Conservation (phyloP, 805 yeast genomes). For the Metschnikowia lachancei region DNA sequence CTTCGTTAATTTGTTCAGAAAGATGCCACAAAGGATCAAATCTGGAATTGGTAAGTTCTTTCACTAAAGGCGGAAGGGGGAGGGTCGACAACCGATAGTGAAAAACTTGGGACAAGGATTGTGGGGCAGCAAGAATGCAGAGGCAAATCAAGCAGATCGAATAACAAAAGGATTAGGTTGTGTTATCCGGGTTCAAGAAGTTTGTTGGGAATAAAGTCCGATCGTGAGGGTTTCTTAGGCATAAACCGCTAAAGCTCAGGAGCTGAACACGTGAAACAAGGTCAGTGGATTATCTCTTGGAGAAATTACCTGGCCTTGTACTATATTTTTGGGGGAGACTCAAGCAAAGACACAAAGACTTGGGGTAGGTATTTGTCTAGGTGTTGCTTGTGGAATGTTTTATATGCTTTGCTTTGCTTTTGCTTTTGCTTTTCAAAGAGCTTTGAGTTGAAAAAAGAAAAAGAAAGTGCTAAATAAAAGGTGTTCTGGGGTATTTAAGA, state of each 20-base stretch:
- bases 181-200: constrained; percentile 47
- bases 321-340: constrained; percentile 1
- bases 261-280: constrained; percentile 10
- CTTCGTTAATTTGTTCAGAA: too few relatives aligned
- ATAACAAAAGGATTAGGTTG: constrained; percentile 7
- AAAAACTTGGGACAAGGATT: constrained; percentile 11
- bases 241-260: constrained; percentile 28
- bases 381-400: background rate
- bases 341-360: constrained; percentile 1
- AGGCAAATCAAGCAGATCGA: constrained; percentile 2
- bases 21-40: background rate
- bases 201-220: constrained; percentile 26
- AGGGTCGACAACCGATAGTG: constrained; percentile 36
- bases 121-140: constrained; percentile 4
- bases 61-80: constrained; percentile 35
- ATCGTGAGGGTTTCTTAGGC: constrained; percentile 48
- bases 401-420: background rate
- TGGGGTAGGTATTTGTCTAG: background rate
- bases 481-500: too few relatives aligned
- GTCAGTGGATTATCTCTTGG: constrained; percentile 6
- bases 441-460: background rate
- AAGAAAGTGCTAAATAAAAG: background rate
- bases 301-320: constrained; percentile 12
- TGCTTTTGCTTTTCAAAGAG: background rate
- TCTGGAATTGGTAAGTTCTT: constrained; percentile 4